Base-by-base conservation (phyloP, 129 eudicot genomes). In the Lactuca saligna region DNA sequence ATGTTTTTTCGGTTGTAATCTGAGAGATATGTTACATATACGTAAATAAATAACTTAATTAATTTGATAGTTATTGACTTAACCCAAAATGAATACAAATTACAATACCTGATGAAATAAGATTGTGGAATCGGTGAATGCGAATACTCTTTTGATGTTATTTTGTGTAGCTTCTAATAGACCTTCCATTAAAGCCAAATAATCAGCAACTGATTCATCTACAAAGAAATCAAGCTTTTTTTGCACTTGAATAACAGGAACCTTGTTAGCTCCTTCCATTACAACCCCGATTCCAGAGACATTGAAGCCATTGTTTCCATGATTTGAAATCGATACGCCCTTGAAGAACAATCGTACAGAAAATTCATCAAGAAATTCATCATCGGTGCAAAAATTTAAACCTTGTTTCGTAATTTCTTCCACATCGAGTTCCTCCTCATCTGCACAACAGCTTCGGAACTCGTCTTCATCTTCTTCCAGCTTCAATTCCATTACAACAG, bases 141-240 rank as follows among this genome's bases (percentile, higher is more conserved):
- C 92, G 20, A 72, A 79, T 42, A 93, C 97, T 58, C 85, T 66
- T 70, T 32, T 83, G 57, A 85, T 63, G 57, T 80, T 70, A 63
- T 68, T 72, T 61, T 73, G 76, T 51, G 69, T 58, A 75, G 91
- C 98, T 75, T 82, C 95, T 20, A 64, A 31, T 57, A 93, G 48
- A 66, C 98, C 98, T 77, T 93, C 95, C 84, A 93, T 77, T 77
- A 93, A 79, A 66, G 98, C 98, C 71, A 93, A 78, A 69, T 85
- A 93, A 64, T 87, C 86, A 1, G 88, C 98, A 37, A 93, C 92
- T 6, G 58, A 75, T 68, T 87, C 90, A 49, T 89, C 92, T 13
- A 93, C 95, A 65, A 68, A 89, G 69, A 93, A 93, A 32, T 93
- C 98, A 38, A 93, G 98, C 81, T 71, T 89, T 77, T 93, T 93